Evolutionary conservation across 2,329 filamentous ascomycete species (phyloP), one percentile per base, ranked within the genome.

Genomic region (Colletotrichum trifolii): DNA sequence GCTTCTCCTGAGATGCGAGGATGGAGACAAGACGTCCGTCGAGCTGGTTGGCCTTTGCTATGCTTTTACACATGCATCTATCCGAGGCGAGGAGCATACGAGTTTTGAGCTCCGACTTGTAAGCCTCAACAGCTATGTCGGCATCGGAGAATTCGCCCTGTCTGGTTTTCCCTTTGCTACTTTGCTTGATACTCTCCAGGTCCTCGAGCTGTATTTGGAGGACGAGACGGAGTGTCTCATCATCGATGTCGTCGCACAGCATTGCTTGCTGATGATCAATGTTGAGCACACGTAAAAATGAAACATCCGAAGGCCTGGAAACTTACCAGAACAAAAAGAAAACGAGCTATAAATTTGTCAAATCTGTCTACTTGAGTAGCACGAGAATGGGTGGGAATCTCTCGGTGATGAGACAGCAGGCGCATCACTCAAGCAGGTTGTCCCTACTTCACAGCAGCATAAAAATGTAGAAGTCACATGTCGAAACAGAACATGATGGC

Each of bases 201-300:
- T 70, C 69, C 33, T 69, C 58, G n/a, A 68, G 54, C 39, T 72
- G 67, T 10, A 70, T 67, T 45, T 69, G 52, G 17, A 72, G 43
- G 33, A 69, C 55, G 35, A 72, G 42, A 15, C 60, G 40, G 2
- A 71, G 66, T 6, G 64, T 69, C 38, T n/a, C 67, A 13, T 54
- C 36, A 11, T 68, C 67, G 17, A 59, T 39, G 2, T 60, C 35
- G 11, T 12, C 43, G 10, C 7, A 58, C n/a, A 50, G n/a, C 55
- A 64, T 64, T 6, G 36, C 15, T 2, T 10, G 7, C 17, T 17
- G 17, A 17, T 17, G 17, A 17, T 17, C 17, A 17, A 17, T 17
- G 17, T 17, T 17, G 17, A 17, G 17, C 17, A 17, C 17, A 17
- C 17, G 17, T 17, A 17, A 17, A 17, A 17, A 17, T 17, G 17